Conservation (phyloP, 1,284 basidiomycete species). For the Schizopora paradoxa region DNA sequence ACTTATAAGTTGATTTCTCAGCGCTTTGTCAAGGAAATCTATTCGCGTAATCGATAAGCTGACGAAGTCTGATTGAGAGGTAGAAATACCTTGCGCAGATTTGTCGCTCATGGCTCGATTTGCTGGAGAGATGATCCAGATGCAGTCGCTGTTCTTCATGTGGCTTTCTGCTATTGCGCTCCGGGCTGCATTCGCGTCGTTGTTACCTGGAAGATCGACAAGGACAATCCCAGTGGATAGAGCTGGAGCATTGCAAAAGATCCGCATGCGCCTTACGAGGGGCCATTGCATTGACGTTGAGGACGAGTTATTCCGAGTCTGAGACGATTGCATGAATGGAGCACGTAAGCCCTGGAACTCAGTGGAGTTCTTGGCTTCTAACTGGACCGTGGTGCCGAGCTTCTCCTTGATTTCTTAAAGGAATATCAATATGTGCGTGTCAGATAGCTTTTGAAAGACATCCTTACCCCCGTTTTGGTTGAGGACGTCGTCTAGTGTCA, state of each 20-base stretch:
- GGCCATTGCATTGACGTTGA: slow-evolving; percentile 20
- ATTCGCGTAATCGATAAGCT: too few relatives aligned
- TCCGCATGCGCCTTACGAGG: slow-evolving; percentile 42
- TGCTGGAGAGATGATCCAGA: slow-evolving; percentile 54
- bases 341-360: background rate
- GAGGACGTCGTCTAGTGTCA: slow-evolving; percentile 19
- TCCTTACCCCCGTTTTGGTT: slow-evolving; percentile 2
- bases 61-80: too few relatives aligned
- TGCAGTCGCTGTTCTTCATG: slow-evolving; percentile 54
- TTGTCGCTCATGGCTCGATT: slow-evolving; percentile 54
- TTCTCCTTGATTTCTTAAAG: too few relatives aligned
- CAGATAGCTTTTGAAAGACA: too few relatives aligned
- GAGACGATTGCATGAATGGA: background rate
- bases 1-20: too few relatives aligned
- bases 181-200: slow-evolving; percentile 53
- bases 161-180: slow-evolving; percentile 54
- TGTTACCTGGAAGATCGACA: slow-evolving; percentile 59
- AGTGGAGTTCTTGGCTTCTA: background rate
- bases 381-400: too few relatives aligned
- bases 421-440: too few relatives aligned
- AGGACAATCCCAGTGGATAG: slow-evolving; percentile 52
- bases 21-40: too few relatives aligned
- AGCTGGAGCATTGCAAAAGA: slow-evolving; percentile 47
- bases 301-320: slow-evolving; percentile 10
- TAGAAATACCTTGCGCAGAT: slow-evolving; percentile 54